Base-by-base conservation (phyloP, 139 green algal species). In the Chlamydomonas sp. region DNA sequence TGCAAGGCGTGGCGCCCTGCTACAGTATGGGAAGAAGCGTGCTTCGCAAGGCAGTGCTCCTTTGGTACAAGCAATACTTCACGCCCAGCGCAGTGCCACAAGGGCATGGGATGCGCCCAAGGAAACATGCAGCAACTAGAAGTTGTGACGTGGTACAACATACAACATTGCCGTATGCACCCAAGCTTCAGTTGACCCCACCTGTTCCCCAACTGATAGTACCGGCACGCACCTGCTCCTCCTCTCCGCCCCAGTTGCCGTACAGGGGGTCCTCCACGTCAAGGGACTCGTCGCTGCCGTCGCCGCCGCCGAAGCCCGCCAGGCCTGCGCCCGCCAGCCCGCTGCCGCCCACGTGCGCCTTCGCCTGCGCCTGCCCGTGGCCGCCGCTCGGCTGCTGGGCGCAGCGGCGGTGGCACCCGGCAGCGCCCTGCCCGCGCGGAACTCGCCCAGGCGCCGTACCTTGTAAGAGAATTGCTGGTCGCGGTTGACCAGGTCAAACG, bases 241-340 rank as follows among this genome's bases (percentile, higher is more conserved):
- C 89, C 2, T 88, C 67, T 3, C 92, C 93, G 0, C 92, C 94
- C 0, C 87, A 76, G 79, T 98, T 98, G 69, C 96, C 95, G 84
- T 98, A 98, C 60, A 98, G 89, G 5, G 96, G 92, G 86, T 98
- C 96, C 57, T 95, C 92, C 18, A 98, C 96, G 86, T 98, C 96
- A 31, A 90, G 78, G 31, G 31, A 49, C 0, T 77, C 93, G 7
- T 96, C 94, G 5, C 77, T 57, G 1, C n/a, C 16, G 17, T 89
- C 77, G 18, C 58, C 63, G 57, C 72, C 76, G 5, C 58, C 31
- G 31, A 49, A 49, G 31, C 31, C 31, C 31, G 31, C 31, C 31
- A 49, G 31, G 31, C 31, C 31, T 49, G 31, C 31, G 31, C 31
- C 31, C 31, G 31, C 31, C 31, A 49, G 31, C 31, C 31, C 31